phyloP scores from a whole-genome alignment of 2,329 filamentous ascomycete species.

The Rhynchosporium secalis region DNA sequence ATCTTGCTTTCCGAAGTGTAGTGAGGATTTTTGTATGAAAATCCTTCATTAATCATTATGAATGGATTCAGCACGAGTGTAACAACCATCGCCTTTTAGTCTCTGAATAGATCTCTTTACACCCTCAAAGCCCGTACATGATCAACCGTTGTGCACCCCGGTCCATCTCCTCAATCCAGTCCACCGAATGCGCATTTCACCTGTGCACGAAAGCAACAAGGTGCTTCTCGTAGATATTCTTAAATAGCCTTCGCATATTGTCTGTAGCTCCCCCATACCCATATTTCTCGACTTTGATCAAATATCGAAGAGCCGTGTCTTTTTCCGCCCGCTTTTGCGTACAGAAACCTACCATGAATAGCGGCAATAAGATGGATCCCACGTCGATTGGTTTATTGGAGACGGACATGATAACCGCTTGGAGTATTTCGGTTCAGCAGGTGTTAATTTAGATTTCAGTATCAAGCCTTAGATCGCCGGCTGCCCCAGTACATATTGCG shows the following conservation, averaged over 20 bases:
- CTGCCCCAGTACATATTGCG: slow-evolving; percentile 54
- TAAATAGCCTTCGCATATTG: slow-evolving; percentile 47
- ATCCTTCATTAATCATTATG: too few relatives aligned
- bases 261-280: slow-evolving; percentile 50
- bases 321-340: slow-evolving; percentile 45
- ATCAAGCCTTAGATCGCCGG: slow-evolving; percentile 43
- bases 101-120: background rate
- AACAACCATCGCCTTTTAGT: too few relatives aligned
- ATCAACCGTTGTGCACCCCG: slow-evolving; percentile 49
- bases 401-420: slow-evolving; percentile 45
- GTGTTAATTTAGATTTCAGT: slow-evolving; percentile 46
- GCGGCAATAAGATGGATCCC: slow-evolving; percentile 51
- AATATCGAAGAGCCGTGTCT: slow-evolving; percentile 48
- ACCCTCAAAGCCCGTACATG: slow-evolving; percentile 40
- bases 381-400: slow-evolving; percentile 43
- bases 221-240: slow-evolving; percentile 51
- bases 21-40: too few relatives aligned
- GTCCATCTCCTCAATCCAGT: slow-evolving; percentile 51
- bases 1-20: too few relatives aligned
- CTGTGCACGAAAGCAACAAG: slow-evolving; percentile 41
- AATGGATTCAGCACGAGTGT: too few relatives aligned
- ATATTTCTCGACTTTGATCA: slow-evolving; percentile 48
- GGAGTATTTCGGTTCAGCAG: slow-evolving; percentile 47
- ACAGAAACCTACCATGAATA: slow-evolving; percentile 54
- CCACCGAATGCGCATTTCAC: slow-evolving; percentile 47